phyloP scores from a whole-genome alignment of 2,329 filamentous ascomycete species.

The Penicillium decumbens region DNA sequence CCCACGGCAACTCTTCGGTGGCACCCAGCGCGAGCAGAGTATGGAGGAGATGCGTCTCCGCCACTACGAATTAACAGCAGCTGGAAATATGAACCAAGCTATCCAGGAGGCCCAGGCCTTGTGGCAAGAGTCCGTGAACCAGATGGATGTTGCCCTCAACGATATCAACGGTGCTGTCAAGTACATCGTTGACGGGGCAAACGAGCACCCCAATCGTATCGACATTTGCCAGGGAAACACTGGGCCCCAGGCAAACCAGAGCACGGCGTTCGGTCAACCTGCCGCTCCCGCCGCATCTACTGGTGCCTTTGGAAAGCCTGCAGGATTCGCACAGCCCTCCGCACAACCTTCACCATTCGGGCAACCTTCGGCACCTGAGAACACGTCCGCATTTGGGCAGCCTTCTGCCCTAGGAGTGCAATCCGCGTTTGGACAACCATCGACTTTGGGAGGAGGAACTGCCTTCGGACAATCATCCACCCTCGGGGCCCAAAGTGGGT shows the following conservation, averaged over 20 bases:
- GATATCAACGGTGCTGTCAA: constrained; percentile 68
- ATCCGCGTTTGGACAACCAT: constrained; percentile 31
- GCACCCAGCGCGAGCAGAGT: constrained; percentile 72
- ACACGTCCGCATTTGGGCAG: constrained; percentile 36
- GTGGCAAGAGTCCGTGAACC: constrained; percentile 61
- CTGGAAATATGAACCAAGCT: constrained; percentile 56
- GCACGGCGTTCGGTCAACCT: constrained; percentile 10
- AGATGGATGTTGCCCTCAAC: constrained; percentile 65
- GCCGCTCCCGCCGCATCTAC: background rate
- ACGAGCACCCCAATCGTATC: constrained; percentile 69
- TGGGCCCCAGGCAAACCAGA: constrained; percentile 16
- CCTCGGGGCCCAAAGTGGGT: constrained; percentile 7
- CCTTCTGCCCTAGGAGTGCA: constrained; percentile 23
- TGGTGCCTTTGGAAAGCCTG: background rate
- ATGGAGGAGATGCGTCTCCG: constrained; percentile 76
- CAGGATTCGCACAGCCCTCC: constrained; percentile 5
- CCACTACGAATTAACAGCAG: constrained; percentile 62
- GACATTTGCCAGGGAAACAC: constrained; percentile 47
- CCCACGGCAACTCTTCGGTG: constrained; percentile 79
- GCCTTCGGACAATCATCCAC: constrained; percentile 24
- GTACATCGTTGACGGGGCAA: constrained; percentile 61
- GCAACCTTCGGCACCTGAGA: constrained; percentile 23
- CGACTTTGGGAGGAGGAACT: constrained; percentile 6
- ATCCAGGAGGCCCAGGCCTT: constrained; percentile 52
- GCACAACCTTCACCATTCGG: constrained; percentile 21